Evolutionary conservation across 192 early-diverging fungal species (phyloP).

Genomic region (Obelidium mucronatum): DNA sequence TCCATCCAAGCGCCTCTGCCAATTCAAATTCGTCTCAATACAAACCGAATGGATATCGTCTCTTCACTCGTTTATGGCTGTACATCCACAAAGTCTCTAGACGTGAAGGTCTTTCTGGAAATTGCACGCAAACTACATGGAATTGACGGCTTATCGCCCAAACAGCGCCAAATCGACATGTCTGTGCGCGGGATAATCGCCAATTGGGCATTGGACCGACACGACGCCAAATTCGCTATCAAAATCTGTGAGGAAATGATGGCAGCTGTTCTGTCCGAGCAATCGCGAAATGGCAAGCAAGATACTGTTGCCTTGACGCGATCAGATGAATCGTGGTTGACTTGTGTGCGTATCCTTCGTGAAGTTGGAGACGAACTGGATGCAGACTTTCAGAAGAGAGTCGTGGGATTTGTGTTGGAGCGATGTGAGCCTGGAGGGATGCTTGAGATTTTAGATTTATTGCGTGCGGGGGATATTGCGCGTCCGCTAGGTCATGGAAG

Average conservation of each 20-base stretch:
- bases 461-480: background rate
- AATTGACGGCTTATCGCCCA: slow-evolving; percentile 7
- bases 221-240: slow-evolving; percentile 60
- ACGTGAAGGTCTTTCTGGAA: slow-evolving; percentile 57
- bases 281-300: background rate
- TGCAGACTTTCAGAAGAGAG: background rate
- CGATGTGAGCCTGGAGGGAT: slow-evolving; percentile 20
- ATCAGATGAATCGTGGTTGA: slow-evolving; percentile 41
- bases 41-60: slow-evolving; percentile 68
- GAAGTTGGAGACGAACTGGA: background rate
- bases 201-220: slow-evolving; percentile 63
- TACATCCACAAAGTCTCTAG: slow-evolving; percentile 30
- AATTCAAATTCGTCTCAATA: slow-evolving; percentile 71
- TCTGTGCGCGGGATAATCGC: slow-evolving; percentile 69
- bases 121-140: slow-evolving; percentile 61
- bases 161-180: slow-evolving; percentile 56
- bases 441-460: slow-evolving; percentile 32
- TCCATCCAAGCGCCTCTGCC: slow-evolving; percentile 65
- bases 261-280: slow-evolving; percentile 44
- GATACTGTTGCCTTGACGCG: slow-evolving; percentile 25
- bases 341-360: slow-evolving; percentile 33
- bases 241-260: slow-evolving; percentile 67
- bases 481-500: background rate
- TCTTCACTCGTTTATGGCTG: slow-evolving; percentile 41
- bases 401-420: slow-evolving; percentile 35